phyloP scores from a whole-genome alignment of 805 yeast species.

The Lachancea cidri region DNA sequence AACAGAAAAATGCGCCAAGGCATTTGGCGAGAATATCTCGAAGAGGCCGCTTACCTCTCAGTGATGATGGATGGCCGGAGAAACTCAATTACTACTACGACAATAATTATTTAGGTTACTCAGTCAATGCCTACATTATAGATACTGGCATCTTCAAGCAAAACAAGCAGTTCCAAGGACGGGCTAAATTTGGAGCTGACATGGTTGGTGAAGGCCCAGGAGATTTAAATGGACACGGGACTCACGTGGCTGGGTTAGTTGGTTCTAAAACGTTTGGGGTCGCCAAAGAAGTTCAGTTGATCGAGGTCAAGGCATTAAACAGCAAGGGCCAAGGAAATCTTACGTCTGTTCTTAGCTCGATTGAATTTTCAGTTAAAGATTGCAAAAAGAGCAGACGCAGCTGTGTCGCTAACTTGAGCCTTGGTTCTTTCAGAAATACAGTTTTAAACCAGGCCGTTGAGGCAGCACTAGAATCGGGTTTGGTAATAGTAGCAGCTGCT shows the following conservation, averaged over 20 bases:
- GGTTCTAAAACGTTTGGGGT: conserved; percentile 81
- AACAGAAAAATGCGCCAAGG: conserved; percentile 51
- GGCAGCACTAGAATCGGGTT: conserved; percentile 69
- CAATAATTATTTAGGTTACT: conserved; percentile 44
- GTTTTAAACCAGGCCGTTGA: conserved; percentile 70
- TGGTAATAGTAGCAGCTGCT: conserved; percentile 75
- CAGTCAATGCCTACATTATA: conserved; percentile 68
- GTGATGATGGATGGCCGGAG: conserved; percentile 18
- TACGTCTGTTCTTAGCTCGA: conserved; percentile 57
- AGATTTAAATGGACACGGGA: conserved; percentile 82
- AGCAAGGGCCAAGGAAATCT: conserved; percentile 64
- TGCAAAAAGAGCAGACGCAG: conserved; percentile 32
- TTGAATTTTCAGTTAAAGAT: conserved; percentile 65
- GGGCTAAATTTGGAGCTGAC: conserved; percentile 57
- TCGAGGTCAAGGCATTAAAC: conserved; percentile 74
- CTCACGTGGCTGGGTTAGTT: conserved; percentile 87
- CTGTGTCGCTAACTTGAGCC: conserved; percentile 73
- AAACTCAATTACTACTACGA: conserved; percentile 46
- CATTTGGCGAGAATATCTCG: conserved; percentile 65
- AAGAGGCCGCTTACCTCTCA: conserved; percentile 33
- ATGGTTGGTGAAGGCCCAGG: conserved; percentile 58
- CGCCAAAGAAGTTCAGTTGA: conserved; percentile 59
- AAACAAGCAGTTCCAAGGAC: conserved; percentile 59
- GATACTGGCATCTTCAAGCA: conserved; percentile 74
- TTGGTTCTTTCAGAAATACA: conserved; percentile 67